Conservation (phyloP, 331 rosid species). For the Dryas integrifolia region DNA sequence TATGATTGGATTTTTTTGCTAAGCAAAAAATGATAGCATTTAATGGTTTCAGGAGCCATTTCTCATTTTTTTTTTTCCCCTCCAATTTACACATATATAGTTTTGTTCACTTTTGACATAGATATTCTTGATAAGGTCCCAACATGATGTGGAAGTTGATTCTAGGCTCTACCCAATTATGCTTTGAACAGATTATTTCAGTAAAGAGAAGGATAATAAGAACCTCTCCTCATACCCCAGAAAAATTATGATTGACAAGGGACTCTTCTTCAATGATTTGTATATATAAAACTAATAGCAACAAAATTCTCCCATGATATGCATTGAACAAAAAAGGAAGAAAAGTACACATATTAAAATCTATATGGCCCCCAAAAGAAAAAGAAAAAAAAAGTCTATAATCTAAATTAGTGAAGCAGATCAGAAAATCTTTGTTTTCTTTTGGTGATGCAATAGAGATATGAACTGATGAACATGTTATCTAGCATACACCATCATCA, state of each 20-base stretch:
- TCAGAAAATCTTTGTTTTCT: neutral
- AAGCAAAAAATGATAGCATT: no score
- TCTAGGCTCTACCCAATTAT: no score
- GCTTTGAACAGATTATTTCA: neutral
- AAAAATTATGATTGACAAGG: neutral
- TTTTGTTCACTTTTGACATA: no score
- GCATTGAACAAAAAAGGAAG: neutral
- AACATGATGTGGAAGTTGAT: no score
- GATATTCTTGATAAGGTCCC: no score
- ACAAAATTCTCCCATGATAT: neutral
- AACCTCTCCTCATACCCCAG: no score
- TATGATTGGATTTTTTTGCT: no score
- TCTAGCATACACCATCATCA: neutral
- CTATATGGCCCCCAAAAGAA: neutral
- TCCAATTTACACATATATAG: no score
- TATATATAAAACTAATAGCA: neutral
- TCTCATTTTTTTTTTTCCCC: no score
- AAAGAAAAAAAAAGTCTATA: conserved; percentile 1
- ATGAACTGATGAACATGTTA: neutral
- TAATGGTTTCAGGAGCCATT: no score
- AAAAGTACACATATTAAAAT: neutral
- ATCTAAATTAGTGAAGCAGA: conserved; percentile 6
- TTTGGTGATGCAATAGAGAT: neutral
- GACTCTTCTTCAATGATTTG: conserved; percentile 4
- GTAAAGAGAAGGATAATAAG: neutral